These are phyloP conservation scores for Ailanthus altissimus DNA, from an alignment of 345 rosid genomes.

Conservation along the genomic window DNA sequence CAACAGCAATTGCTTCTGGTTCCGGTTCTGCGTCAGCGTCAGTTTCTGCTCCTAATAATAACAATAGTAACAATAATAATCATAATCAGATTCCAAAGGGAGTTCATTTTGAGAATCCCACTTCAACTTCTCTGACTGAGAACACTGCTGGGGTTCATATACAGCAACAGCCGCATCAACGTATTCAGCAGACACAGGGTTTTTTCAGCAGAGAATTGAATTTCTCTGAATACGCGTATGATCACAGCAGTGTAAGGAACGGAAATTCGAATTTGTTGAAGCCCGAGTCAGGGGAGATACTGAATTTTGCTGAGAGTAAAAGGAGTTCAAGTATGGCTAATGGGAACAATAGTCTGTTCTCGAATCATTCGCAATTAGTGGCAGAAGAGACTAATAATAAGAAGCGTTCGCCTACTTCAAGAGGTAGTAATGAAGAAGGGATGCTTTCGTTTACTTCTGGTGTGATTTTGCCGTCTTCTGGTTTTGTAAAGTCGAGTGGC, in stretches of 20 bases:
- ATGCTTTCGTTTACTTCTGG: constrained; percentile 84
- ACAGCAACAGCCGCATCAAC: constrained; percentile 32
- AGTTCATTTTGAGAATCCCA: constrained; percentile 46
- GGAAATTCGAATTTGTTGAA: constrained; percentile 54
- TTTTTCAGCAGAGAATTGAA: constrained; percentile 60
- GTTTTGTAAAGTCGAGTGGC: constrained; percentile 49
- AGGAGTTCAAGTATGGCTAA: constrained; percentile 46
- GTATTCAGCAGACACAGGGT: constrained; percentile 39
- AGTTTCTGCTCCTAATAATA: constrained; percentile 22
- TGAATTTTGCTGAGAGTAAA: constrained; percentile 78
- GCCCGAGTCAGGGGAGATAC: constrained; percentile 75
- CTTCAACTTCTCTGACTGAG: constrained; percentile 53
- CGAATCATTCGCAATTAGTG: constrained; percentile 46
- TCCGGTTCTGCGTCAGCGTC: constrained; percentile 18
- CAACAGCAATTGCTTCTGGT: constrained; percentile 10
- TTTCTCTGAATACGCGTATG: constrained; percentile 61
- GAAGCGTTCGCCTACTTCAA: constrained; percentile 58
- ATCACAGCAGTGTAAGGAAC: constrained; percentile 42
- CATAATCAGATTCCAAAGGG: constrained; percentile 38
- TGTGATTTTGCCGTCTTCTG: constrained; percentile 59
- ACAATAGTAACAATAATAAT: constrained; percentile 20
- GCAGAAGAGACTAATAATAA: constrained; percentile 68
- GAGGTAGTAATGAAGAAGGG: constrained; percentile 77
- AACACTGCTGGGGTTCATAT: constrained; percentile 33
- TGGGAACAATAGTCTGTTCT: constrained; percentile 41